Base-by-base conservation (phyloP, 2,329 filamentous ascomycete species). In the Akanthomyces uredinophilus region DNA sequence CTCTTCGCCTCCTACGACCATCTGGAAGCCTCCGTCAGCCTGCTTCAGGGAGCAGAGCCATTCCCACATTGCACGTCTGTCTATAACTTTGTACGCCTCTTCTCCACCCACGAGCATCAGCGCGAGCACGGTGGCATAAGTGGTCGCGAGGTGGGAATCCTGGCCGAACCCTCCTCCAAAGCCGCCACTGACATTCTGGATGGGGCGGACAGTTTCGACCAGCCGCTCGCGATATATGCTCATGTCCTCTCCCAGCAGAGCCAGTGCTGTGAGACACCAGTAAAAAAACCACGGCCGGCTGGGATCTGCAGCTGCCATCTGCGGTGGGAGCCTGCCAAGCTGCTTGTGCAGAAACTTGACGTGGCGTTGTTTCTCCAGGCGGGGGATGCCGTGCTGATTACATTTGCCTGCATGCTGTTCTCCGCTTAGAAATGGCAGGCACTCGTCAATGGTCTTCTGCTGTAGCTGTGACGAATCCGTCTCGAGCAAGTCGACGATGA, bases 141-240 rank as follows among this genome's bases (percentile, higher is more conserved):
- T 92, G 52, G 91, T 89, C 62, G 95, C 95, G 67, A 95, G 83
- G 75, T 99, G 95, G 59, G 91, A 92, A 67, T 85, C 82, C 72
- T 98, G 95, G 32, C 94, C 92, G 73, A 92, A 89, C n/a, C 95
- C 93, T 65, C 94, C 95, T 58, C 92, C 95, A 73, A 96, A 96
- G 2, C 95, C 95, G 56, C 95, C 95, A 18, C 81, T 81, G 24
- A 80, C 74, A 74, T 97, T 96, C 76, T 98, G 95, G 76, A 94
- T 87, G 50, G 91, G 86, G 53, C 81, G 82, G 56, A 95, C 87
- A 7, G 93, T 97, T 64, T 87, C 83, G 56, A 90, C 78, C 63
- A 94, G 85, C 76, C 83, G 81, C 66, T 89, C 78, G 61, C 88
- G 84, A 74, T 91, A 94, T 44, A 85, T 75, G 37, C 75, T 75